Evolutionary conservation across 2,329 filamentous ascomycete species (phyloP).

Genomic region (Fusarium sp.): DNA sequence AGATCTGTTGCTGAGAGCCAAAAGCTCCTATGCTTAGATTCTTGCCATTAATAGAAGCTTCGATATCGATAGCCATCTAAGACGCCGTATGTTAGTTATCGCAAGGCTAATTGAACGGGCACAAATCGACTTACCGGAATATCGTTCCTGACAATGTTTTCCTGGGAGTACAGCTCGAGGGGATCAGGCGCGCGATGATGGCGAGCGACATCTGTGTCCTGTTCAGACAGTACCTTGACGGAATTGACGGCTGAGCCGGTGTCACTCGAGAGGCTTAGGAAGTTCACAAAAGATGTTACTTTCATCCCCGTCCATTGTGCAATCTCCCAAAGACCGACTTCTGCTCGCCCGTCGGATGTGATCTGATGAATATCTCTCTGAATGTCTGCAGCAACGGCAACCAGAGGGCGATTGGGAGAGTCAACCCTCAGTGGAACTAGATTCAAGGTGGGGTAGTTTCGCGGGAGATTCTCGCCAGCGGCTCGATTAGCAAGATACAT

Average conservation of each 20-base stretch:
- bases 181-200: not conserved
- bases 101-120: not conserved
- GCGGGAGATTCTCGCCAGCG: constrained; percentile 58
- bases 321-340: constrained; percentile 77
- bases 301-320: constrained; percentile 77
- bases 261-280: constrained; percentile 66
- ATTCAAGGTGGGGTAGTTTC: constrained; percentile 77
- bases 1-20: constrained; percentile 47
- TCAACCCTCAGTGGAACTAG: constrained; percentile 77
- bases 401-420: constrained; percentile 49
- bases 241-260: not conserved
- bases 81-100: not conserved
- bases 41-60: constrained; percentile 50
- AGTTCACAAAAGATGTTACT: constrained; percentile 84
- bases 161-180: constrained; percentile 24
- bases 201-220: not conserved
- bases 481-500: constrained; percentile 86
- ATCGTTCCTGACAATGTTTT: constrained; percentile 40
- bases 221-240: constrained; percentile 14
- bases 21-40: constrained; percentile 56
- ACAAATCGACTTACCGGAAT: constrained; percentile 45
- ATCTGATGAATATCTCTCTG: constrained; percentile 76
- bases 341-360: constrained; percentile 59
- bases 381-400: constrained; percentile 67
- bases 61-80: constrained; percentile 56